Evolutionary conservation across 148 eudicot species (phyloP).

Genomic region (Rhododendron henanense): DNA sequence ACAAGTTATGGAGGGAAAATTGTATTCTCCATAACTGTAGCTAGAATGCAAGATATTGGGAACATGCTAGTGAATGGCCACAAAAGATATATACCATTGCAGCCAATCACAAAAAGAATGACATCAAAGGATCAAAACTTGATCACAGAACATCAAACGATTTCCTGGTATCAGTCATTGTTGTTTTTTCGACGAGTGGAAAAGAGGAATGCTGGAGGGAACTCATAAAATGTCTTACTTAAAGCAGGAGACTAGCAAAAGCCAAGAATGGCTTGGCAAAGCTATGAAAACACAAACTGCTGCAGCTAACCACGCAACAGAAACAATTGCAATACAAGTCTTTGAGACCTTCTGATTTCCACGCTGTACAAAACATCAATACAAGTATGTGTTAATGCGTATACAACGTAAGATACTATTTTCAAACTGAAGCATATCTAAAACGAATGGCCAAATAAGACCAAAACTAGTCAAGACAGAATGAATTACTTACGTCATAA

Average conservation of each 20-base stretch:
- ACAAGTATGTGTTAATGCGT: background rate
- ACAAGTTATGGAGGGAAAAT: background rate
- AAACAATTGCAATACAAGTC: constrained; percentile 43
- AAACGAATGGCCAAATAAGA: background rate
- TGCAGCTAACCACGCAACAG: constrained; percentile 57
- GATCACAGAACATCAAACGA: background rate
- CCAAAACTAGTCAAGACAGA: background rate
- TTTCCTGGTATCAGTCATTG: background rate
- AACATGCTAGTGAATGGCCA: background rate
- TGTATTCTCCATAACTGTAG: background rate
- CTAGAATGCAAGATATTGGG: background rate
- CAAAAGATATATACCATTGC: background rate
- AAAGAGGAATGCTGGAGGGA: background rate
- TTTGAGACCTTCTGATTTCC: constrained; percentile 79
- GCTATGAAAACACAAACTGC: constrained; percentile 60
- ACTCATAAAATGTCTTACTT: constrained; percentile 40
- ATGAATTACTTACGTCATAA: constrained; percentile 55
- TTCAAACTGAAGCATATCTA: background rate
- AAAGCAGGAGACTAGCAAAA: constrained; percentile 74
- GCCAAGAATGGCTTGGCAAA: constrained; percentile 61
- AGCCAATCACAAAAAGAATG: background rate
- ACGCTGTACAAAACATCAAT: constrained; percentile 38
- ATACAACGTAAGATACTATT: background rate
- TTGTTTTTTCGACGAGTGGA: background rate
- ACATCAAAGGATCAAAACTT: background rate